A percentile compares a stretch with the other conserved stretches of the same genome.
These are phyloP conservation scores for slime mould (Dictyostelium discoideum) DNA, from an alignment of 78 protist genomes.

Conservation along the genomic window dicty_2.7 NC_007089.4:132501-133000, in stretches of 20 bases:
- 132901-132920: not conserved
- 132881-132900: not conserved
- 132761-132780: constrained; percentile 14
- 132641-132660: not conserved
- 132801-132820: not conserved
- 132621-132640: not conserved
- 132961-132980: not conserved
- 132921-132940: not conserved
- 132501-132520: constrained; percentile 29
- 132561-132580: constrained; percentile 37
- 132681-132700: not conserved
- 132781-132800: constrained; percentile 16
- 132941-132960: not conserved
- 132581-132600: constrained; percentile 64
- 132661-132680: not conserved
- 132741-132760: constrained; percentile 9
- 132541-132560: constrained; percentile 51
- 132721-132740: constrained; percentile 14
- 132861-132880: not conserved
- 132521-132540: constrained; percentile 20
- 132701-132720: not conserved
- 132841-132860: not conserved
- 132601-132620: constrained; percentile 41
- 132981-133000: not conserved
- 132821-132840: not conserved